Conservation (phyloP, 139 green algal genomes). For the Chlorella sp. region DNA sequence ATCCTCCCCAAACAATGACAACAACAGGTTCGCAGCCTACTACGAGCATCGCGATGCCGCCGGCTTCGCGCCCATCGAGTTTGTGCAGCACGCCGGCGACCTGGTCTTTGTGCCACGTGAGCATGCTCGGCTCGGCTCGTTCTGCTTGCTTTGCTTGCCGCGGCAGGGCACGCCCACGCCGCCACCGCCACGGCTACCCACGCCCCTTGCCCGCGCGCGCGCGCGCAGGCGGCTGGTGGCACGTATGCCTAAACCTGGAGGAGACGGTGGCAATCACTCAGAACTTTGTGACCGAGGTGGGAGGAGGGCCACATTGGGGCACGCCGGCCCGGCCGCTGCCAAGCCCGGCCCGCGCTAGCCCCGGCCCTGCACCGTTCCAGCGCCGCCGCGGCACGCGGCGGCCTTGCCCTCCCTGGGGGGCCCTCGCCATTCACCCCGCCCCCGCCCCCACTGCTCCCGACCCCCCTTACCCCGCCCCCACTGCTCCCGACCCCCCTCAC, state of each 20-base stretch:
- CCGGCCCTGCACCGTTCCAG: too few species aligned
- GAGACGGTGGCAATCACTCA: constrained; percentile 81
- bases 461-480: too few species aligned
- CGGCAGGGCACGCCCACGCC: not conserved
- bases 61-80: constrained; percentile 42
- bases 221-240: constrained; percentile 75
- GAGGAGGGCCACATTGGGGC: too few species aligned
- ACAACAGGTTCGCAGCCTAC: constrained; percentile 88
- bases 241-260: constrained; percentile 88
- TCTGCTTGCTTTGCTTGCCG: not conserved
- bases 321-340: too few species aligned
- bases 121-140: not conserved
- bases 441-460: too few species aligned
- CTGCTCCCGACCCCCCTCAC: too few species aligned
- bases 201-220: not conserved
- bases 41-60: constrained; percentile 57
- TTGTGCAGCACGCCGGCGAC: constrained; percentile 70
- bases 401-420: too few species aligned
- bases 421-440: too few species aligned
- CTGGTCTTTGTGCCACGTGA: constrained; percentile 86
- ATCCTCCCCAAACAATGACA: too few species aligned
- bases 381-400: too few species aligned
- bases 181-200: not conserved
- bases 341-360: too few species aligned
- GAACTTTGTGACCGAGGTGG: constrained; percentile 77